These are phyloP conservation scores for Neopestalotiopsis sp. DNA, from an alignment of 2,329 filamentous ascomycete species.

Conservation along the genomic window DNA sequence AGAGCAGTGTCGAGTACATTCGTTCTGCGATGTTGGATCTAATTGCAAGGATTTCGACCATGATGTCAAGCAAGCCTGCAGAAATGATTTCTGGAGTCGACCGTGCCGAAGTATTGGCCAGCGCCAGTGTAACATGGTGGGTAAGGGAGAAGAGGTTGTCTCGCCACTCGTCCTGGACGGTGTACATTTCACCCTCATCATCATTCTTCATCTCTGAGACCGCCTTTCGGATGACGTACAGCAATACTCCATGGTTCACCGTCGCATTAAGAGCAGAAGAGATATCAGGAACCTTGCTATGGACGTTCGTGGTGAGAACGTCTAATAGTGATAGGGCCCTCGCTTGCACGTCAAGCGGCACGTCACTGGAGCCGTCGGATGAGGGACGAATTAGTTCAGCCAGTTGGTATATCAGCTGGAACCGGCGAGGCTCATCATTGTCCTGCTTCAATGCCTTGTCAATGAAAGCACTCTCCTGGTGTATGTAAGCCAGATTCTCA, in stretches of 20 bases:
- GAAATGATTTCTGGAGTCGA: constrained; percentile 74
- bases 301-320: constrained; percentile 76
- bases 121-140: constrained; percentile 76
- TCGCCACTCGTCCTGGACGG: constrained; percentile 85
- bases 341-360: constrained; percentile 80
- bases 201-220: constrained; percentile 78
- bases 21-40: constrained; percentile 82
- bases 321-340: constrained; percentile 83
- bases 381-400: constrained; percentile 89
- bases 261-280: constrained; percentile 91
- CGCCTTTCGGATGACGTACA: constrained; percentile 90
- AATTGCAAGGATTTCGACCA: constrained; percentile 86
- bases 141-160: constrained; percentile 88
- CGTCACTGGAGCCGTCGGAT: constrained; percentile 66
- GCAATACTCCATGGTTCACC: constrained; percentile 92
- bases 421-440: constrained; percentile 83
- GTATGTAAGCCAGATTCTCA: constrained; percentile 89
- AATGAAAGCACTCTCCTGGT: constrained; percentile 80
- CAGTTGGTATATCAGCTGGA: constrained; percentile 90
- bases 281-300: constrained; percentile 78
- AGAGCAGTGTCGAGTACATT: constrained; percentile 81
- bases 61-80: constrained; percentile 85
- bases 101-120: constrained; percentile 50
- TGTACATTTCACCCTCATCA: constrained; percentile 61
- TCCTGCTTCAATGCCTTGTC: constrained; percentile 88